Evolutionary conservation across 306 rosid species (phyloP), one percentile per base, ranked within the genome.

Genomic region (Citrullus mucosospermus): DNA sequence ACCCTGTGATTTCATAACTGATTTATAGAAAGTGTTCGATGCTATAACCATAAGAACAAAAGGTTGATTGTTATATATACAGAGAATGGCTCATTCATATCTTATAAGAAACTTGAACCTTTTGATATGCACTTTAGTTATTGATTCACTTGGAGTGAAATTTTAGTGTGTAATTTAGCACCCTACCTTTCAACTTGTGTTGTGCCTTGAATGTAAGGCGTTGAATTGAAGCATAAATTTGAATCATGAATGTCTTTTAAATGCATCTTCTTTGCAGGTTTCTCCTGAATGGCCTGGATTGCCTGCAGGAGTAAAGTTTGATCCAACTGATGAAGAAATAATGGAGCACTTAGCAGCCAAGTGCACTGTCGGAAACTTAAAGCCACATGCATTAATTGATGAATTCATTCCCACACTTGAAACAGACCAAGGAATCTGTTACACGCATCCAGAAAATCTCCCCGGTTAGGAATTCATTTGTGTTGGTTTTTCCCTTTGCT

Each of bases 281-380:
- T 85, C 84, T 78, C 68, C 81, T 11, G 89, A 94, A 77, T 95
- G 98, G 98, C 98, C 97, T 43, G 97, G 97, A 44, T 82, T 95
- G 81, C 98, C 98, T 20, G 61, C 80, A 82, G 98, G 98, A 71
- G 94, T 92, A 22, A 95, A 92, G 83, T 95, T 95, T 86, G 96
- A 95, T 82, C 97, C 98, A 71, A 87, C 97, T 58, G 97, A 92
- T 82, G 72, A 79, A 56, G 90, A 90, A 80, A 87, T 95, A 36
- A 44, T 92, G 9, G 89, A 83, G 51, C 97, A 95, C 84, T 89
- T 95, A 77, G 96, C 88, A 1, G 97, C 90, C 12, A 95, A 95
- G 80, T 87, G 93, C 72, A 88, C 92, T 20, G 72, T 78, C 80
- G 97, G 91, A 36, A 86, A 84, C 81, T 38, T 79, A 77, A 54